Conservation (phyloP, 2,329 filamentous ascomycete genomes). For the Fusarium sp. region DNA sequence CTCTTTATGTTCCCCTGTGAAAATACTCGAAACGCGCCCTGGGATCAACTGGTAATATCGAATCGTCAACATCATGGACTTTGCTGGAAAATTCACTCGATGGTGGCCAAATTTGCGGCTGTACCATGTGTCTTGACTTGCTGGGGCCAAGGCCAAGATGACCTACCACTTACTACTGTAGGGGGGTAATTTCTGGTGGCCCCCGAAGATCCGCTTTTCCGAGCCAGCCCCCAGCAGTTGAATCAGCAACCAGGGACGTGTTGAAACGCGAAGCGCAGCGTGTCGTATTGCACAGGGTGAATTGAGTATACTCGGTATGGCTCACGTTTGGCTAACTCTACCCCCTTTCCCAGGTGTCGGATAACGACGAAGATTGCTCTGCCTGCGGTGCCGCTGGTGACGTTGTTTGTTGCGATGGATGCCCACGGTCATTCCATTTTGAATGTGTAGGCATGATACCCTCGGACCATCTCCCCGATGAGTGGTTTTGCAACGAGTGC, state of each 20-base stretch:
- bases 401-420: slow-evolving; percentile 94
- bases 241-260: slow-evolving; percentile 24
- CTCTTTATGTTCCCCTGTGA: not conserved
- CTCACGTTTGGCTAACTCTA: slow-evolving; percentile 50
- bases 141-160: slow-evolving; percentile 8
- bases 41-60: not conserved
- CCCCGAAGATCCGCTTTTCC: slow-evolving; percentile 48
- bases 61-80: slow-evolving; percentile 9
- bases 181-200: slow-evolving; percentile 42
- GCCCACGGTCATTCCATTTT: slow-evolving; percentile 90
- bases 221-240: slow-evolving; percentile 38
- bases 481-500: slow-evolving; percentile 89
- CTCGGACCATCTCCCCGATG: slow-evolving; percentile 73
- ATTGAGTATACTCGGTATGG: not conserved
- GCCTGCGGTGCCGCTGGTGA: slow-evolving; percentile 87
- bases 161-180: slow-evolving; percentile 26
- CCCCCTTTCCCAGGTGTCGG: slow-evolving; percentile 53
- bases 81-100: slow-evolving; percentile 18
- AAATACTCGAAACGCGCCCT: not conserved
- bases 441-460: slow-evolving; percentile 87
- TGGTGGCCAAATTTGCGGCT: slow-evolving; percentile 38
- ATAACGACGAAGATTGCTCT: slow-evolving; percentile 92
- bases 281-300: not conserved
- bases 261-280: slow-evolving; percentile 37
- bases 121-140: slow-evolving; percentile 17